Base-by-base conservation (phyloP, 1,284 basidiomycete species). In the Ustilago trichophora region DNA sequence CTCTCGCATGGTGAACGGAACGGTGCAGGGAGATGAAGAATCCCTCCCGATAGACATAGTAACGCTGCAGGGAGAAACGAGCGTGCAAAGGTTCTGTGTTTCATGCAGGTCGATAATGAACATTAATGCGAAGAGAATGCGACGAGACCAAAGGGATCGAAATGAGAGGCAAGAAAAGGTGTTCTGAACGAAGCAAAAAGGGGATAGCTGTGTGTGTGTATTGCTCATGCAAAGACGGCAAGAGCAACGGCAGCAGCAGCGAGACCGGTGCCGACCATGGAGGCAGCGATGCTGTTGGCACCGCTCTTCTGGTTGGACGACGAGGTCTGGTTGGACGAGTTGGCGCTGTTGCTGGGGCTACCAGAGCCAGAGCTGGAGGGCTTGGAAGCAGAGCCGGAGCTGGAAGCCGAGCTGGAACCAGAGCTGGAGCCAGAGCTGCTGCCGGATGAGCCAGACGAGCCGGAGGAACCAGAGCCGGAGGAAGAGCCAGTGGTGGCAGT, bases 221-320 rank as follows among this genome's bases (percentile, higher is more conserved):
- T n/a, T 13, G 45, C 42, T 46, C 46, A 64, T 45, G 60, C 60
- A 13, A 57, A 64, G 35, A 47, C 33, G 33, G 49, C 60, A 52
- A 43, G 43, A 25, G 54, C 60, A 16, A 33, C 60, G 33, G 60
- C 60, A 16, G 53, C 60, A 21, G 50, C 48, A n/a, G 54, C 60
- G 18, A 64, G 50, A 45, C 49, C 60, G 4, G 53, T 48, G 49
- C 38, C 26, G 53, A 64, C 35, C 35, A 64, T 49, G 19, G 60
- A 51, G 26, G 42, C 50, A 12, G 60, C 34, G 54, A 57, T 43
- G 54, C 27, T 52, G 32, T 26, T 25, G 22, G 54, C 60, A 27
- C 54, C 60, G 60, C 49, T 64, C 26, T 35, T 44, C 51, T 53
- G 51, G 22, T 12, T 53, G 22, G 50, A 35, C n/a, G 48, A 40